Percentiles rank a stretch among this genome's conserved stretches.
phyloP scores from a whole-genome alignment of 2,329 filamentous ascomycete genomes.

The Trichoderma sp. region DNA sequence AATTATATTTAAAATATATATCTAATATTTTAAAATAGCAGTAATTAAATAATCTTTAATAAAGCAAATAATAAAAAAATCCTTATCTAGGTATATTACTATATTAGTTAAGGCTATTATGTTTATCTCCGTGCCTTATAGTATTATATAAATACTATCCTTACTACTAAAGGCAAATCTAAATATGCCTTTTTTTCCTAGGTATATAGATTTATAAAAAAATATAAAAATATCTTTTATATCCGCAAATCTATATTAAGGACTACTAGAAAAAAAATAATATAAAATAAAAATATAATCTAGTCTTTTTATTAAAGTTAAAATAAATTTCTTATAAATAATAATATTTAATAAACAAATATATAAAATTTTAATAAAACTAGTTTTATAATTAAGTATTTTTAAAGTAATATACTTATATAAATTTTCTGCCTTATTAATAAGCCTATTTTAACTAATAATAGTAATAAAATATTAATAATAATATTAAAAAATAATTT shows the following conservation, averaged over 20 bases:
- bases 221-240: not conserved
- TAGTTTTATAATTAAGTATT: conserved; percentile 10
- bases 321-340: not conserved
- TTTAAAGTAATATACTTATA: not conserved
- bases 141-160: not conserved
- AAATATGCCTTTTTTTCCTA: not conserved
- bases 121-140: not conserved
- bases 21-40: not conserved
- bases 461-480: not conserved
- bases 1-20: not conserved
- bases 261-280: not conserved
- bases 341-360: not conserved
- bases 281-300: not conserved
- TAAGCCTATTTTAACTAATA: not conserved
- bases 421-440: not conserved
- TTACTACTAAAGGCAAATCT: not conserved
- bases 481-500: not conserved
- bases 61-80: not conserved
- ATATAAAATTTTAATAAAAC: conserved; percentile 11
- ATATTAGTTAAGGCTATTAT: not conserved
- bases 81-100: not conserved
- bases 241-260: not conserved
- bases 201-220: not conserved
- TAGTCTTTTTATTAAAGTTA: not conserved
- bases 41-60: not conserved